Percentiles rank a stretch among this genome's conserved stretches.
Conservation (phyloP, 2,329 filamentous ascomycete genomes). For the Chaetomiaceae sp. region DNA sequence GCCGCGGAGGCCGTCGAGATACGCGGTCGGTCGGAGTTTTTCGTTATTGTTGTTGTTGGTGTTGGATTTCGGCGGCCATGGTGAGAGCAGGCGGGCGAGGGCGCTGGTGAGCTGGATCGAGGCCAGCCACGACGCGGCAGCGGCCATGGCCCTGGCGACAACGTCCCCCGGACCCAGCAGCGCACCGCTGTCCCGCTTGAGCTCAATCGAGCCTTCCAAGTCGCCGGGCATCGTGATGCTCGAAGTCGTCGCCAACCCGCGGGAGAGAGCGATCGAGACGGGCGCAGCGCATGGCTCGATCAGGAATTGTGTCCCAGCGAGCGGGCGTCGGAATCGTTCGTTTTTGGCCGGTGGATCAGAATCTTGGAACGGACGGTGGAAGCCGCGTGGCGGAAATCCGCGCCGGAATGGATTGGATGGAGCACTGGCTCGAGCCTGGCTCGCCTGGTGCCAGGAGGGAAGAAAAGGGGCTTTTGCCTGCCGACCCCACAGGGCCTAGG, state of each 20-base stretch:
- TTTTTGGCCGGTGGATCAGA: neutral
- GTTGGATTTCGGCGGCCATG: constrained; percentile 13
- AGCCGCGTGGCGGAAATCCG: too few relatives aligned
- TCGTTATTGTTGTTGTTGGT: constrained; percentile 8
- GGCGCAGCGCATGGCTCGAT: neutral
- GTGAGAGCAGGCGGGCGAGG: constrained; percentile 9
- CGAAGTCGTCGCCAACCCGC: neutral
- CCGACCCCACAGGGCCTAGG: too few relatives aligned
- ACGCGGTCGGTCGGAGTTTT: constrained; percentile 47
- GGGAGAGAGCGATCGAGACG: neutral
- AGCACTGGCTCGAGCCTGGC: too few relatives aligned
- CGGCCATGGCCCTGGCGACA: neutral
- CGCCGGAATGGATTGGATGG: too few relatives aligned
- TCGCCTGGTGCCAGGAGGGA: too few relatives aligned
- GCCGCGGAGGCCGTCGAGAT: constrained; percentile 59
- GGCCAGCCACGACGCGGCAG: constrained; percentile 4
- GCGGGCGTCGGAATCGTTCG: neutral
- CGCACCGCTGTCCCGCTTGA: constrained; percentile 6
- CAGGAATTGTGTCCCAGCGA: neutral
- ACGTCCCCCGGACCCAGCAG: neutral
- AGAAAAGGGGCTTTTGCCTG: too few relatives aligned
- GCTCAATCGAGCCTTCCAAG: constrained; percentile 10
- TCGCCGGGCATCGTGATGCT: constrained; percentile 13
- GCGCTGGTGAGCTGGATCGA: constrained; percentile 5
- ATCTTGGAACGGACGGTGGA: neutral